Percentiles rank a stretch among this genome's conserved stretches.
Conservation (phyloP, 176 grass and related monocot genomes). For the Urochloa ruziziensis region DNA sequence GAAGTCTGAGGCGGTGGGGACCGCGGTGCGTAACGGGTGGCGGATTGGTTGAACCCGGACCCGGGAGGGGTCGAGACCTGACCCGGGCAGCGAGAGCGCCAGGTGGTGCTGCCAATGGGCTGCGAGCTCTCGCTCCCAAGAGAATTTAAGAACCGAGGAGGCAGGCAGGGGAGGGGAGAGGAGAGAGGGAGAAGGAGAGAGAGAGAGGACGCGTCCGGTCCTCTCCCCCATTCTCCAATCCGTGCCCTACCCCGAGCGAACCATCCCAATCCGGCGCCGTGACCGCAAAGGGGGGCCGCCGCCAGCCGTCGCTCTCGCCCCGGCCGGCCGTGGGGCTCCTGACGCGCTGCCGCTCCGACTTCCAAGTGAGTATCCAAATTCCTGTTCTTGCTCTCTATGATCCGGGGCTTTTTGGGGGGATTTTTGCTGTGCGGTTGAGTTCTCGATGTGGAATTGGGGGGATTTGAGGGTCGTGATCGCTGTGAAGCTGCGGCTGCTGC, state of each 20-base stretch:
- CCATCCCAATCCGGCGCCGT: not conserved
- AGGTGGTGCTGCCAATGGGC: conserved; percentile 39
- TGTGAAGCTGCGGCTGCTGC: not conserved
- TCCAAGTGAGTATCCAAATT: conserved; percentile 21
- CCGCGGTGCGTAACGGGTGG: not conserved
- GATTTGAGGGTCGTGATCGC: not conserved
- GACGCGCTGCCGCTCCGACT: not conserved
- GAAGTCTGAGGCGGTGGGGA: not conserved
- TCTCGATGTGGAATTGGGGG: not conserved
- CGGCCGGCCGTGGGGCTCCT: not conserved
- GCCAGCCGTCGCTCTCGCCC: not conserved
- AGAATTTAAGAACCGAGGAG: conserved; percentile 47
- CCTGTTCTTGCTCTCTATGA: not conserved
- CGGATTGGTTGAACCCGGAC: not conserved
- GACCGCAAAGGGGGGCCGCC: not conserved
- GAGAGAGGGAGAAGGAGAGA: not conserved
- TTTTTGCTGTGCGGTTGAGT: not conserved
- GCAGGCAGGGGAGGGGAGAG: not conserved
- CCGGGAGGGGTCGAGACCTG: not conserved
- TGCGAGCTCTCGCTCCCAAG: conserved; percentile 15
- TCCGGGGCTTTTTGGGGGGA: not conserved
- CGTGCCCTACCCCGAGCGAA: not conserved
- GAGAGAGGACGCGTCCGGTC: not conserved
- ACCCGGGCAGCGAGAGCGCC: conserved; percentile 8
- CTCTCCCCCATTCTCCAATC: conserved; percentile 25